A percentile compares a stretch with the other conserved stretches of the same genome.
phyloP scores from a whole-genome alignment of 257 asterid genomes.

The Rhazya stricta region DNA sequence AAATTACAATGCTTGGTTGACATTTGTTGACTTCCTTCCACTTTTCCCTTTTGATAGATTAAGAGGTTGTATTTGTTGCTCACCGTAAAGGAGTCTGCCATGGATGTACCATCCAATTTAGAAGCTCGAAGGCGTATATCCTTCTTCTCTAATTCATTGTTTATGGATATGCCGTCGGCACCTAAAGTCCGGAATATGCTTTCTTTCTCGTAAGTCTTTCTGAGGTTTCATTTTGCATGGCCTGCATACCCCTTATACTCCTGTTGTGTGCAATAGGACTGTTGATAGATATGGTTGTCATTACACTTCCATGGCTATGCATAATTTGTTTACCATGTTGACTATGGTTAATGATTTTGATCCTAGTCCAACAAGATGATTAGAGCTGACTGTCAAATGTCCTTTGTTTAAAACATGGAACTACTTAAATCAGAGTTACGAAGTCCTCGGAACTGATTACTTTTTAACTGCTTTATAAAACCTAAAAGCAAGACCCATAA shows the following conservation, averaged over 20 bases:
- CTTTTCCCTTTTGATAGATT: slow-evolving; percentile 52
- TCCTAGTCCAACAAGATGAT: not conserved
- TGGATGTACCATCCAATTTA: slow-evolving; percentile 96
- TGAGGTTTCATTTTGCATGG: not conserved
- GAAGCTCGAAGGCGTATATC: slow-evolving; percentile 99
- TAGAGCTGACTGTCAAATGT: not conserved
- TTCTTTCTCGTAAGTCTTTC: slow-evolving; percentile 86
- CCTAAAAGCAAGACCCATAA: not conserved
- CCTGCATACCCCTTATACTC: not conserved
- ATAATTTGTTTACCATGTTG: not conserved
- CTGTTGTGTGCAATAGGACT: not conserved
- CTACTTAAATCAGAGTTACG: not conserved
- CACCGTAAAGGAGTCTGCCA: slow-evolving; percentile 97
- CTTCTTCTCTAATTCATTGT: slow-evolving; percentile 93
- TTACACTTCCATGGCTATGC: not conserved
- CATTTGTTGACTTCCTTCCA: slow-evolving; percentile 1
- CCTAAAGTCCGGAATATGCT: slow-evolving; percentile 99
- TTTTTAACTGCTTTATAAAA: not conserved
- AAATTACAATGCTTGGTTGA: not conserved
- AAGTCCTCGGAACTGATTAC: not conserved
- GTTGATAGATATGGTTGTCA: not conserved
- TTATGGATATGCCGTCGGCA: slow-evolving; percentile 97
- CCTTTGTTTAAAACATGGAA: not conserved
- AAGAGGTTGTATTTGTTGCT: slow-evolving; percentile 85
- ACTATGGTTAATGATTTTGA: not conserved